Base-by-base conservation (phyloP, 169 alveolate genomes). In the Eimeria sp. region DNA sequence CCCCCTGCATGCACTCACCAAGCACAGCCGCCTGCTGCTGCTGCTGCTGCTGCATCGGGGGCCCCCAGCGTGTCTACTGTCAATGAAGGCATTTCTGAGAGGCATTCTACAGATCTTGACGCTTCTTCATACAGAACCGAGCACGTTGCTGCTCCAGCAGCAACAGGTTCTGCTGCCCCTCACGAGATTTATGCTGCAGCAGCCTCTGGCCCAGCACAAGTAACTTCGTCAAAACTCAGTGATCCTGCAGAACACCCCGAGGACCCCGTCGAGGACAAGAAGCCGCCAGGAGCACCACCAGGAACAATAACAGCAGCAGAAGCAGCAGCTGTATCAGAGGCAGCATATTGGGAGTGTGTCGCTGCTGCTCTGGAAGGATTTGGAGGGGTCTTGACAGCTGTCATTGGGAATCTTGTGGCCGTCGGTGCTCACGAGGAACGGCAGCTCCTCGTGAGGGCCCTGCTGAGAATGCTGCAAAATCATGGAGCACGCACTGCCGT, bases 381-480 rank as follows among this genome's bases (percentile, higher is more conserved):
- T 57, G 75, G 78, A n/a, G 92, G 58, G 57, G 78, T 78, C 25
- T 67, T 84, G 27, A 30, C 11, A 25, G 30, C 34, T 30, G 78
- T 58, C 11, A 25, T 61, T 11, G 92, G 61, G 5, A 30, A n/a
- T 9, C 34, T 84, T 5, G 92, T n/a, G 58, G 92, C 80, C 3
- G 58, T 34, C 43, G 92, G 92, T 22, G 92, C 92, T 1, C 76
- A 58, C 45, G 92, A 84, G 57, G 92, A 84, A 78, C 27, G 92
- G 78, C 92, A 84, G 65, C 78, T 84, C 58, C 78, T 84, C 61
- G 34, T 84, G 61, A 30, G 92, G 40, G 78, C 92, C 34, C 43
- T 84, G 51, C 78, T 57, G 73, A 20, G 92, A 20, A 4, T 57
- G 76, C 92, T 84, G 92, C 92, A 84, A 54, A 47, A 30, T 61